Percentiles rank a stretch among this genome's conserved stretches.
These are phyloP conservation scores for Neonectria sp. DNA, from an alignment of 2,329 filamentous ascomycete species.

Conservation along the genomic window DNA sequence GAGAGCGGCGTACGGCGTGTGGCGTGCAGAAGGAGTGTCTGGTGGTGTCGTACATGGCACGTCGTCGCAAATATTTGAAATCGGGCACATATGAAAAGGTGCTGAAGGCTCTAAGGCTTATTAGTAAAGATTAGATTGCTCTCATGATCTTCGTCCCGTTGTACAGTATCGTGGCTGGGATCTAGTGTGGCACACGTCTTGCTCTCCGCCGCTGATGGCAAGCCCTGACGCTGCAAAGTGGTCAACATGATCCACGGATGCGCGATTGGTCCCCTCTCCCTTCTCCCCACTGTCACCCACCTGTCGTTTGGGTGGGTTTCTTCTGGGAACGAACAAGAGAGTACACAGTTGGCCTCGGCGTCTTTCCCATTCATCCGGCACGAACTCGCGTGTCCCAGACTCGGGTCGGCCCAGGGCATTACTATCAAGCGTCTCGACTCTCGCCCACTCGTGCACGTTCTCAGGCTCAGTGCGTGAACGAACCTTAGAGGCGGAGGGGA, in stretches of 20 bases:
- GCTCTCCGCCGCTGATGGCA: conserved; percentile 13
- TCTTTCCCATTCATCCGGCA: conserved; percentile 24
- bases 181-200: conserved; percentile 15
- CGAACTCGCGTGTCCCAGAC: conserved; percentile 21
- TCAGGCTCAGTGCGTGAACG: conserved; percentile 19
- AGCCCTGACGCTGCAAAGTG: conserved; percentile 11
- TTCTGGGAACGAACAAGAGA: conserved; percentile 22
- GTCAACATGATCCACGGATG: conserved; percentile 16
- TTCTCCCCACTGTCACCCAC: conserved; percentile 19
- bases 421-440: conserved; percentile 32
- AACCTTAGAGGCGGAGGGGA: conserved; percentile 32
- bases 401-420: conserved; percentile 30
- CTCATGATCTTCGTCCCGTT: conserved; percentile 26
- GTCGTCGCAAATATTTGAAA: conserved; percentile 22
- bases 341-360: conserved; percentile 25
- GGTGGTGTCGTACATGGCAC: conserved; percentile 39
- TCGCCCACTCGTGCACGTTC: conserved; percentile 29
- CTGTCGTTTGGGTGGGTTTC: conserved; percentile 11
- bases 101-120: conserved; percentile 2
- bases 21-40: conserved; percentile 28
- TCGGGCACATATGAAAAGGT: conserved; percentile 10
- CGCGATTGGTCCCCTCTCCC: conserved; percentile 1
- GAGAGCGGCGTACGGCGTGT: conserved; percentile 44
- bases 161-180: conserved; percentile 19
- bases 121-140: conserved; percentile 5